Evolutionary conservation across 306 rosid genomes (phyloP).

Genomic region (Malus fusca): DNA sequence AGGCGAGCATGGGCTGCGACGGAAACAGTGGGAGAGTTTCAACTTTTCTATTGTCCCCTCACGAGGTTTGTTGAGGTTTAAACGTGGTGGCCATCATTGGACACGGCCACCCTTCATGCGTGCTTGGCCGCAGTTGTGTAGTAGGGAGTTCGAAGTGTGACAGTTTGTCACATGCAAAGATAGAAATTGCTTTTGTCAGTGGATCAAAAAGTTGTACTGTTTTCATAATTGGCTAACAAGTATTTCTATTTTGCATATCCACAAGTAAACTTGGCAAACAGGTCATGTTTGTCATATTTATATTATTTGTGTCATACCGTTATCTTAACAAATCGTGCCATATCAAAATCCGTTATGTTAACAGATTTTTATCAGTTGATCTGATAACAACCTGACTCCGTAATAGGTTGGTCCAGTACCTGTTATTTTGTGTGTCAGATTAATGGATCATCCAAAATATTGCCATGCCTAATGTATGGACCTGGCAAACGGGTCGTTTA

Average conservation of each 20-base stretch:
- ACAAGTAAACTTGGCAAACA: no score
- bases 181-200: constrained; percentile 9
- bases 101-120: constrained; percentile 5
- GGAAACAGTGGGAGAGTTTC: not conserved
- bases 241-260: not conserved
- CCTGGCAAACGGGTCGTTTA: no score
- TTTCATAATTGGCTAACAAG: not conserved
- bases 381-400: no score
- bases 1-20: not conserved
- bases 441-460: no score
- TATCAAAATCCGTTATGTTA: no score
- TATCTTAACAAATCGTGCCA: not conserved
- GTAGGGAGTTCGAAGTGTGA: not conserved
- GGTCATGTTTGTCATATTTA: no score
- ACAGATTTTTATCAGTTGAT: no score
- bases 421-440: no score
- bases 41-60: not conserved
- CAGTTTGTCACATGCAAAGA: not conserved
- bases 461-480: no score
- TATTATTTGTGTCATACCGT: not conserved
- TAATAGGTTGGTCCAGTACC: no score
- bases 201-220: not conserved
- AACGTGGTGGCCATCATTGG: not conserved
- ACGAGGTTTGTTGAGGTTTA: not conserved
- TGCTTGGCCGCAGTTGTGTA: not conserved